A percentile compares a stretch with the other conserved stretches of the same genome.
Conservation (phyloP, 768 basidiomycete species). For the Lactarius indigo region DNA sequence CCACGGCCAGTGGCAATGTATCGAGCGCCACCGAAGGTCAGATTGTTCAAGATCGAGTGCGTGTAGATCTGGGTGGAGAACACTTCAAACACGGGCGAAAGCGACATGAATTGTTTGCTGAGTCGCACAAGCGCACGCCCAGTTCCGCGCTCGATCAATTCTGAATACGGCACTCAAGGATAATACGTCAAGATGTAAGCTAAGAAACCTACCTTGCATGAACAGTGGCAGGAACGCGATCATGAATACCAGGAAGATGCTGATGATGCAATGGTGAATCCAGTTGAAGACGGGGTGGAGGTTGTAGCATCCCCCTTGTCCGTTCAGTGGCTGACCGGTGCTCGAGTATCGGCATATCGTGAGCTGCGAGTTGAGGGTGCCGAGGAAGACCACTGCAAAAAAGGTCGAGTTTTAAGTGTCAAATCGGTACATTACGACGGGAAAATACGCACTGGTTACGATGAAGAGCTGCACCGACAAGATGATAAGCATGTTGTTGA, state of each 20-base stretch:
- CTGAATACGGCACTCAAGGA: conserved; percentile 38
- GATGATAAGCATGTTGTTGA: conserved; percentile 99
- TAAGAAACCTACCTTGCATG: conserved; percentile 69
- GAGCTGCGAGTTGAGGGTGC: conserved; percentile 82
- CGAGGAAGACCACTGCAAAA: conserved; percentile 83
- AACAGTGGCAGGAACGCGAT: conserved; percentile 94
- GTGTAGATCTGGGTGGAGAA: conserved; percentile 98
- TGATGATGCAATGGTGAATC: conserved; percentile 95
- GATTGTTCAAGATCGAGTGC: conserved; percentile 93
- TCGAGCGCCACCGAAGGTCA: conserved; percentile 96
- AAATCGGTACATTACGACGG: conserved; percentile 16
- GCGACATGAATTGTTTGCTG: conserved; percentile 88
- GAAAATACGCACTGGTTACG: conserved; percentile 64
- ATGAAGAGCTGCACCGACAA: conserved; percentile 95
- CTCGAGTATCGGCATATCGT: conserved; percentile 75
- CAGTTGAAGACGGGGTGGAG: conserved; percentile 89
- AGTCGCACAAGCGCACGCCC: conserved; percentile 88
- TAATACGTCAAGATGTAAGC: neutral
- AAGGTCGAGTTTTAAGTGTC: neutral
- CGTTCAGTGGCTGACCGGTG: conserved; percentile 67
- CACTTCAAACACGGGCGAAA: conserved; percentile 95
- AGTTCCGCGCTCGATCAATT: conserved; percentile 93
- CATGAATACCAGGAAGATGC: conserved; percentile 98
- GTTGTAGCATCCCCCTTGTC: conserved; percentile 90
- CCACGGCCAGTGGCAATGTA: conserved; percentile 99